phyloP scores from a whole-genome alignment of 2,329 filamentous ascomycete species.

The Seiridium cupressi region DNA sequence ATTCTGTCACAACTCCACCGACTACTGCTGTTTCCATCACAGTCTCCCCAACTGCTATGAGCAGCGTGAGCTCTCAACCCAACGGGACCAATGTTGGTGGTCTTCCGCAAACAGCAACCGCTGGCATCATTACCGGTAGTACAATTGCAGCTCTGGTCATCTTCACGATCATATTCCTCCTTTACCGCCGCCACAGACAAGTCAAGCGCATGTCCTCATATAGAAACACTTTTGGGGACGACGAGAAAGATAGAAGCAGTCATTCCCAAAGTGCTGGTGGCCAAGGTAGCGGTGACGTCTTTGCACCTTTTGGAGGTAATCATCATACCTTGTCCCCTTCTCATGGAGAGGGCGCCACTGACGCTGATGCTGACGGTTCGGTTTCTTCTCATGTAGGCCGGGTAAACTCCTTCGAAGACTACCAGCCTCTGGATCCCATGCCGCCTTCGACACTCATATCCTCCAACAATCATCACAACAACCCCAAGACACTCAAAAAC shows the following conservation, averaged over 20 bases:
- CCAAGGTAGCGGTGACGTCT: slow-evolving; percentile 29
- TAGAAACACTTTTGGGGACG: slow-evolving; percentile 8
- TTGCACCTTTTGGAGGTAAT: slow-evolving; percentile 45
- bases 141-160: slow-evolving; percentile 14
- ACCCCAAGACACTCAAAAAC: neutral
- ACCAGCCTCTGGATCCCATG: neutral
- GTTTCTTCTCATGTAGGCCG: neutral
- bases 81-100: too few relatives aligned
- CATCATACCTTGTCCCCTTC: neutral
- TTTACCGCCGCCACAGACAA: slow-evolving; percentile 18
- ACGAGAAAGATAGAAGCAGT: slow-evolving; percentile 11
- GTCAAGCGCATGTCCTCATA: slow-evolving; percentile 12
- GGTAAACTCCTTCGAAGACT: neutral
- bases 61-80: neutral
- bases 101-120: slow-evolving; percentile 10
- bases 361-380: neutral
- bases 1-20: neutral
- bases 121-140: slow-evolving; percentile 17
- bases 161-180: slow-evolving; percentile 16
- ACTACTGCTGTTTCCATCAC: slow-evolving; percentile 1
- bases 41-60: slow-evolving; percentile 1
- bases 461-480: neutral
- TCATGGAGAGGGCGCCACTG: too few relatives aligned
- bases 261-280: neutral
- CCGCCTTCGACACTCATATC: neutral